A percentile compares a stretch with the other conserved stretches of the same genome.
Conservation (phyloP, 257 asterid genomes). For the Nyctanthes arbortristis region DNA sequence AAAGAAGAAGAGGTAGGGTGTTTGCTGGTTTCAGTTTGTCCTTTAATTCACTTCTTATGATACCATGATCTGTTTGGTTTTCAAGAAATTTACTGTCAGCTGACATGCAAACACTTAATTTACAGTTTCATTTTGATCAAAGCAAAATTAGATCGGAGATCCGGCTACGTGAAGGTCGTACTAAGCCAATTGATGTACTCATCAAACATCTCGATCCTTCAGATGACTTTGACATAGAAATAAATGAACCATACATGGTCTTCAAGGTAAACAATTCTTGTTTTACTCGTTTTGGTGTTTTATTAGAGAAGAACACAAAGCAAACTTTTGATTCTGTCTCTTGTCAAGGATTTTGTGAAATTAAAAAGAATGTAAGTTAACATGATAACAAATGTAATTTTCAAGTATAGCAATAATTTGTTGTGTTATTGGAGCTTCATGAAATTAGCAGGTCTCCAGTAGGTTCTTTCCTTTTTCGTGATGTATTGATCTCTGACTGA, state of each 20-base stretch:
- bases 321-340: constrained; percentile 4
- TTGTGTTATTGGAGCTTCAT: neutral
- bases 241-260: constrained; percentile 90
- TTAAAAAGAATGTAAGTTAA: neutral
- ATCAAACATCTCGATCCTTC: constrained; percentile 86
- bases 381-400: neutral
- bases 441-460: neutral
- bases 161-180: constrained; percentile 90
- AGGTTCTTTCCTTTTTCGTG: constrained; percentile 11
- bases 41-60: constrained; percentile 11
- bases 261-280: constrained; percentile 51
- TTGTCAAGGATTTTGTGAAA: neutral
- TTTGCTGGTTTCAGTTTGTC: constrained; percentile 8
- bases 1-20: constrained; percentile 84
- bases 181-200: constrained; percentile 87
- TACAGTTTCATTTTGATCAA: constrained; percentile 95
- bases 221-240: constrained; percentile 75
- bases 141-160: constrained; percentile 93
- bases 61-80: neutral
- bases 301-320: neutral
- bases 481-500: constrained; percentile 28
- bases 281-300: constrained; percentile 8
- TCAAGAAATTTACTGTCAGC: constrained; percentile 11
- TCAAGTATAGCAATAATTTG: neutral
- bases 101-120: constrained; percentile 23